These are phyloP conservation scores for Rhizoclosmatium sp. DNA, from an alignment of 192 early-diverging fungal genomes.

Conservation along the genomic window DNA sequence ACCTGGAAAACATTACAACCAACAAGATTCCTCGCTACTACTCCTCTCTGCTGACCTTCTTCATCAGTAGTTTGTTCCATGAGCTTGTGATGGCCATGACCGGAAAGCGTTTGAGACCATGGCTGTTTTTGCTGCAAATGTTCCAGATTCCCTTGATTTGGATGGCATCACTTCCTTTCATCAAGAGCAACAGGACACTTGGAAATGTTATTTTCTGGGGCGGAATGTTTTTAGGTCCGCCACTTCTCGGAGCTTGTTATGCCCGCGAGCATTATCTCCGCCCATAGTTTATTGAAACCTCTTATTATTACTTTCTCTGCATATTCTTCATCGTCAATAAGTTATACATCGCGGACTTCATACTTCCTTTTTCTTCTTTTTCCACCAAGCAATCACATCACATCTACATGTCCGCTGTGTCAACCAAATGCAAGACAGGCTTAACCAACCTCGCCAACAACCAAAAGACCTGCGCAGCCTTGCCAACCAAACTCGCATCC, in stretches of 20 bases:
- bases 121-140: slow-evolving; percentile 88
- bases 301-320: too few relatives aligned
- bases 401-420: neutral
- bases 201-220: slow-evolving; percentile 93
- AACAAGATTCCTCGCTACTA: slow-evolving; percentile 72
- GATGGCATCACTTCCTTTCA: slow-evolving; percentile 63
- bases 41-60: slow-evolving; percentile 83
- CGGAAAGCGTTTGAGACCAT: slow-evolving; percentile 72
- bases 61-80: slow-evolving; percentile 80
- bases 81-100: slow-evolving; percentile 83
- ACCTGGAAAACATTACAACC: slow-evolving; percentile 79
- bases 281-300: neutral
- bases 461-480: neutral
- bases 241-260: slow-evolving; percentile 17
- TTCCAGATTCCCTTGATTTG: slow-evolving; percentile 88
- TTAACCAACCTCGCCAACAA: neutral
- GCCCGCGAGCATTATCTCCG: slow-evolving; percentile 24
- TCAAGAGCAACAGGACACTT: slow-evolving; percentile 70
- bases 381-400: neutral
- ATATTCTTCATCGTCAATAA: too few relatives aligned
- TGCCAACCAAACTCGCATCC: neutral
- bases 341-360: too few relatives aligned
- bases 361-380: neutral
- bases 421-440: neutral
- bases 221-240: slow-evolving; percentile 76